Percentiles rank a stretch among this genome's conserved stretches.
phyloP scores from a whole-genome alignment of 352 stramenopile genomes.

The Globisporangium recalcitrans region DNA sequence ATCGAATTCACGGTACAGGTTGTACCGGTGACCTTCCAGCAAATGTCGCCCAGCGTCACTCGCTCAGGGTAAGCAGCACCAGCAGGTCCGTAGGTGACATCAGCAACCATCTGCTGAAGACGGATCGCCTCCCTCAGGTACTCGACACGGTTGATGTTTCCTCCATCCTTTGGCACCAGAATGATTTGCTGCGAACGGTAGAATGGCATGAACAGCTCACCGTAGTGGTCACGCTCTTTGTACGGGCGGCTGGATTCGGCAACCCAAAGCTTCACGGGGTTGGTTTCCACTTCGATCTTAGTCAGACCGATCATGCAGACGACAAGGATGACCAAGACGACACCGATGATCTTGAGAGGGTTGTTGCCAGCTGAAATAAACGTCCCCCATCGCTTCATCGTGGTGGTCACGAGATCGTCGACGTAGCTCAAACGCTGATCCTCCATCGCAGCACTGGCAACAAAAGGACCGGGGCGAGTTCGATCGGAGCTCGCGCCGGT shows the following conservation, averaged over 20 bases:
- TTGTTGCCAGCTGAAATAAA: constrained; percentile 36
- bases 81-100: constrained; percentile 31
- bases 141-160: constrained; percentile 39
- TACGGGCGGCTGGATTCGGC: constrained; percentile 50
- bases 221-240: constrained; percentile 54
- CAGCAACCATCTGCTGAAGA: constrained; percentile 38
- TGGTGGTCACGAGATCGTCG: constrained; percentile 39
- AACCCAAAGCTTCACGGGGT: constrained; percentile 65
- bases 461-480: constrained; percentile 24
- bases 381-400: constrained; percentile 33
- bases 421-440: constrained; percentile 29
- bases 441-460: constrained; percentile 17
- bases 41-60: constrained; percentile 47
- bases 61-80: constrained; percentile 16
- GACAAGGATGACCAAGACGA: constrained; percentile 30
- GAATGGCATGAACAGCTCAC: constrained; percentile 62
- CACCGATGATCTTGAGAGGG: constrained; percentile 35
- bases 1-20: constrained; percentile 56
- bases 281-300: constrained; percentile 47
- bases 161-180: constrained; percentile 57
- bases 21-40: constrained; percentile 59
- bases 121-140: constrained; percentile 51
- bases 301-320: constrained; percentile 33
- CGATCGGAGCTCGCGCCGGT: constrained; percentile 12
- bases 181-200: constrained; percentile 70